Evolutionary conservation across 176 grass and related monocot species (phyloP).

Genomic region (Bolboschoenus planiculmis): DNA sequence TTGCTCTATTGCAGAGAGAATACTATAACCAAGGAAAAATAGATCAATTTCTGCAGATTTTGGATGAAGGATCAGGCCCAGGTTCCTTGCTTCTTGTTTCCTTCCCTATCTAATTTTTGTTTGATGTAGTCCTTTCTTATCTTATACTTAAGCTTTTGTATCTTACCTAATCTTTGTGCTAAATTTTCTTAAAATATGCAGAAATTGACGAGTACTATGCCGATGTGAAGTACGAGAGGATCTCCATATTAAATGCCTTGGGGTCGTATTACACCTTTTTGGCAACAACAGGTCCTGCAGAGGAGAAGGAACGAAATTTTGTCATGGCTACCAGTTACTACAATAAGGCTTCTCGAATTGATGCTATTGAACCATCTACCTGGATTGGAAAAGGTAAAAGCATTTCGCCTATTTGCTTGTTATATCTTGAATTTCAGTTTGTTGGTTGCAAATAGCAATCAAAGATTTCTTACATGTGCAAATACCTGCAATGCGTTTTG

Average conservation of each 20-base stretch:
- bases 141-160: neutral
- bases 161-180: conserved; percentile 18
- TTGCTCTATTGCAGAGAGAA: conserved; percentile 55
- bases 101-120: neutral
- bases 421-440: conserved; percentile 15
- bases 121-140: conserved; percentile 5
- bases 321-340: conserved; percentile 79
- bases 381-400: conserved; percentile 85
- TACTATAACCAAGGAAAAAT: conserved; percentile 96
- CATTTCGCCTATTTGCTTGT: neutral
- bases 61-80: conserved; percentile 95
- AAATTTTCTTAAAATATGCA: conserved; percentile 27
- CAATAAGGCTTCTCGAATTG: conserved; percentile 92
- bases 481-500: neutral
- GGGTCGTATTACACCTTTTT: conserved; percentile 80
- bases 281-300: conserved; percentile 65
- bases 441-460: neutral
- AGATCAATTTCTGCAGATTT: conserved; percentile 84
- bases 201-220: conserved; percentile 97
- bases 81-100: conserved; percentile 37
- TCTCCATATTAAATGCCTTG: conserved; percentile 84
- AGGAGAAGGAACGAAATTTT: conserved; percentile 77
- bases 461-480: neutral
- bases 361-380: conserved; percentile 76
- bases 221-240: conserved; percentile 93